A percentile compares a stretch with the other conserved stretches of the same genome.
These are phyloP conservation scores for Lagenidium giganteum DNA, from an alignment of 352 stramenopile genomes.

Conservation along the genomic window DNA sequence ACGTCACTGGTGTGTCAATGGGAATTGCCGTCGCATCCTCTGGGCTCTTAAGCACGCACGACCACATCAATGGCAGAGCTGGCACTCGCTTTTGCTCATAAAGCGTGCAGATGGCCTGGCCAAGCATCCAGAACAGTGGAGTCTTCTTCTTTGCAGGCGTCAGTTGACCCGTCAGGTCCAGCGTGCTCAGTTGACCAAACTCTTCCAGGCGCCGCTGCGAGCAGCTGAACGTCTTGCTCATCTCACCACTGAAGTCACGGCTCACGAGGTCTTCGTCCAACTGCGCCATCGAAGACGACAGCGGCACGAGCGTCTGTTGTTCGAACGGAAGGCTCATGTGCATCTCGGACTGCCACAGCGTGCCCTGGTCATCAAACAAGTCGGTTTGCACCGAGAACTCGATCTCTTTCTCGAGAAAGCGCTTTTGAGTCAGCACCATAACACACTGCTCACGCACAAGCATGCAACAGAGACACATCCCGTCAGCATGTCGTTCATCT, in stretches of 20 bases:
- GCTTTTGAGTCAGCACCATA: constrained; percentile 75
- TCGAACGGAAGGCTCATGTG: constrained; percentile 60
- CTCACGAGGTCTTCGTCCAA: constrained; percentile 29
- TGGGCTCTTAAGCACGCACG: constrained; percentile 25
- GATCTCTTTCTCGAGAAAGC: constrained; percentile 58
- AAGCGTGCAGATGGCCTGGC: constrained; percentile 28
- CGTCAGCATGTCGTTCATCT: too few relatives aligned
- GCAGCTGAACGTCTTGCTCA: constrained; percentile 29
- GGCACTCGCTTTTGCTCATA: constrained; percentile 47
- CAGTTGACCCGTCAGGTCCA: constrained; percentile 25
- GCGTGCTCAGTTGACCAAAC: constrained; percentile 41
- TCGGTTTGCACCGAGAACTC: constrained; percentile 78
- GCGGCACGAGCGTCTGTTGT: constrained; percentile 48
- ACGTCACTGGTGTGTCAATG: constrained; percentile 21
- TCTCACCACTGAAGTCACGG: constrained; percentile 11
- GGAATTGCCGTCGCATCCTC: constrained; percentile 25
- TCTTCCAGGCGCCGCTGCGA: constrained; percentile 42
- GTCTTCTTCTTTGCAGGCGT: constrained; percentile 16
- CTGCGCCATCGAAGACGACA: constrained; percentile 29
- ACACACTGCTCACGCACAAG: too few relatives aligned
- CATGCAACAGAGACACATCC: constrained; percentile 1
- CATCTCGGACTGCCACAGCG: constrained; percentile 71
- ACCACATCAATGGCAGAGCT: constrained; percentile 49
- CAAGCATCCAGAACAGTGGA: constrained; percentile 59
- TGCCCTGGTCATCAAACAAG: constrained; percentile 62